These are phyloP conservation scores for Trypanosoma avium DNA, from an alignment of 208 protist genomes.

Conservation along the genomic window DNA sequence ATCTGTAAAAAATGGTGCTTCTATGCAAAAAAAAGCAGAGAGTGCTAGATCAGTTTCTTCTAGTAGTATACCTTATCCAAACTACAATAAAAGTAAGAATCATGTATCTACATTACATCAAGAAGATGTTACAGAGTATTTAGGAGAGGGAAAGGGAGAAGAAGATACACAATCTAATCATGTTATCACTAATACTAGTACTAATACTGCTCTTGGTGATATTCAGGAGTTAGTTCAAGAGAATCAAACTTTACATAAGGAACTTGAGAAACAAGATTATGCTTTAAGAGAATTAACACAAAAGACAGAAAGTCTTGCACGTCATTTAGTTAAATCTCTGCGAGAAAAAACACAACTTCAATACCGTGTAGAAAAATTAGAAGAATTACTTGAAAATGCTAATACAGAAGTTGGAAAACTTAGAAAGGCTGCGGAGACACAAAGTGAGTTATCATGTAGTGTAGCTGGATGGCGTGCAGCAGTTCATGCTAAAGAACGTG, in stretches of 20 bases:
- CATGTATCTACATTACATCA: not conserved
- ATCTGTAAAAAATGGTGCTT: not conserved
- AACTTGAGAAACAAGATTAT: slow-evolving; percentile 57
- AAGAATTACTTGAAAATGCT: slow-evolving; percentile 57
- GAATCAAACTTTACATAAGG: slow-evolving; percentile 38
- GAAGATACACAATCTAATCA: too few relatives aligned
- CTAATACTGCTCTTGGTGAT: not conserved
- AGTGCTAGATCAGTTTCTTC: not conserved
- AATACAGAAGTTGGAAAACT: slow-evolving; percentile 63
- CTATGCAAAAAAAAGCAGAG: not conserved
- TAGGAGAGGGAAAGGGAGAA: too few relatives aligned
- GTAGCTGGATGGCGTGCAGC: slow-evolving; percentile 37
- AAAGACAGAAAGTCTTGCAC: slow-evolving; percentile 78
- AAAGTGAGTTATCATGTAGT: slow-evolving; percentile 35
- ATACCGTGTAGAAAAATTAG: slow-evolving; percentile 54
- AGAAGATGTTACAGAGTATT: not conserved
- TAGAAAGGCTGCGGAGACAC: slow-evolving; percentile 43
- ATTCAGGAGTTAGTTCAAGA: slow-evolving; percentile 27
- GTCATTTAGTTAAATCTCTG: slow-evolving; percentile 77
- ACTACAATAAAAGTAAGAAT: not conserved
- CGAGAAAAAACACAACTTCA: slow-evolving; percentile 65
- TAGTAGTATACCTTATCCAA: not conserved
- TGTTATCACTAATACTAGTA: too few relatives aligned
- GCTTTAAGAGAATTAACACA: slow-evolving; percentile 37
- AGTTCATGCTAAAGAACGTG: slow-evolving; percentile 71